A percentile compares a stretch with the other conserved stretches of the same genome.
These are phyloP conservation scores for carrot (Daucus carota) DNA, from an alignment of 129 eudicot species.

Conservation along the genomic window DH1_v3.0 NC_030386.2:21501501-21502000, in stretches of 20 bases:
- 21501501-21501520: neutral
- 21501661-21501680: neutral
- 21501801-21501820: neutral
- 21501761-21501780: neutral
- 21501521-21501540: slow-evolving; percentile 12
- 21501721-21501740: neutral
- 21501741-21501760: neutral
- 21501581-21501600: slow-evolving; percentile 71
- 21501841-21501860: neutral
- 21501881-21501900: neutral
- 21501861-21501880: neutral
- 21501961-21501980: neutral
- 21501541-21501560: slow-evolving; percentile 99
- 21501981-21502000: neutral
- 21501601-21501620: slow-evolving; percentile 89
- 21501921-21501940: neutral
- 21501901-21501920: neutral
- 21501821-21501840: neutral
- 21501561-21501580: slow-evolving; percentile 74
- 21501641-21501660: slow-evolving; percentile 7
- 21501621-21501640: slow-evolving; percentile 15
- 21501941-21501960: neutral
- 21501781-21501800: neutral
- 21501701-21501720: neutral
- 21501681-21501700: neutral